Evolutionary conservation across 352 stramenopile genomes (phyloP).

Genomic region (Phytophthora uliginosa): DNA sequence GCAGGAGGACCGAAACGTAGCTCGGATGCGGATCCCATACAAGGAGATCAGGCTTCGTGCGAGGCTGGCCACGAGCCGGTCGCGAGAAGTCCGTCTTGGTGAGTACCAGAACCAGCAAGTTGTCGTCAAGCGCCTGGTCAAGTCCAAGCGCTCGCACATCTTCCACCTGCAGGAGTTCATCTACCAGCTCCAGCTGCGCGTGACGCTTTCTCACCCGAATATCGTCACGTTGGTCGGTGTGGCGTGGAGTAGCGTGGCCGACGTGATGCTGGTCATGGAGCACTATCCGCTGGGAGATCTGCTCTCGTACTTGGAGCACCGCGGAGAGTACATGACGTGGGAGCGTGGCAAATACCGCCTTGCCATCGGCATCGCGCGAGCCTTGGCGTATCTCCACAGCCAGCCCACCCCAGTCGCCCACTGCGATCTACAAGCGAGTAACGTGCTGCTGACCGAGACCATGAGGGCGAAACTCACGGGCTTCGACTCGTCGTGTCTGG

Average conservation of each 20-base stretch:
- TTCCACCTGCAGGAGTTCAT: slow-evolving; percentile 44
- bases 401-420: slow-evolving; percentile 40
- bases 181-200: slow-evolving; percentile 46
- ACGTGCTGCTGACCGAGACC: slow-evolving; percentile 40
- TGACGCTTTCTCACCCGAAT: slow-evolving; percentile 38
- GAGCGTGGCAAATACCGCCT: slow-evolving; percentile 35
- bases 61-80: slow-evolving; percentile 37
- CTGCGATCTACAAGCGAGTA: slow-evolving; percentile 56
- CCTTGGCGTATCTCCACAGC: slow-evolving; percentile 49
- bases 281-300: slow-evolving; percentile 38
- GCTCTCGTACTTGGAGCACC: slow-evolving; percentile 23
- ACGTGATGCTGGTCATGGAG: slow-evolving; percentile 47
- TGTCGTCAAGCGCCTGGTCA: slow-evolving; percentile 52
- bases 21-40: slow-evolving; percentile 33
- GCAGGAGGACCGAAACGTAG: slow-evolving; percentile 24
- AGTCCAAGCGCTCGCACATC: slow-evolving; percentile 38
- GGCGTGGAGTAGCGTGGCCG: slow-evolving; percentile 49
- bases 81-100: slow-evolving; percentile 48
- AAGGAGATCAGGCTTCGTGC: slow-evolving; percentile 31
- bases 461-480: slow-evolving; percentile 51
- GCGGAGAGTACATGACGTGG: slow-evolving; percentile 26
- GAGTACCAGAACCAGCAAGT: slow-evolving; percentile 40
- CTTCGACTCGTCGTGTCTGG: slow-evolving; percentile 45
- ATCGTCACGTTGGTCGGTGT: slow-evolving; percentile 56
- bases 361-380: slow-evolving; percentile 42